These are phyloP conservation scores for Hemileia vastatrix DNA, from an alignment of 1,284 basidiomycete genomes.

Conservation along the genomic window DNA sequence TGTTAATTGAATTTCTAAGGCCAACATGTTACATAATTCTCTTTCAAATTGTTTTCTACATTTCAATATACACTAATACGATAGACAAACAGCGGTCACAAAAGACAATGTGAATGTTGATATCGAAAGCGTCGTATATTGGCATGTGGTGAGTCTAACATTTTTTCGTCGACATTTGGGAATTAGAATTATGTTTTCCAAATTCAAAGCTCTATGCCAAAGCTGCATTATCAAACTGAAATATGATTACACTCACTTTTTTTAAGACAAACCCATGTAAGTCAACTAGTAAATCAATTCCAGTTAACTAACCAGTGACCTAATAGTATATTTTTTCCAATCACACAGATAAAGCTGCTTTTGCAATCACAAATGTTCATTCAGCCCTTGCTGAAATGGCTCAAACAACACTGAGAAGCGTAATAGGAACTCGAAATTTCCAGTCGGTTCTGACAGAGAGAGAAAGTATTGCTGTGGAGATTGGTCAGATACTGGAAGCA, in stretches of 20 bases:
- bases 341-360: constrained; percentile 82
- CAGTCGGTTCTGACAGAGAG: constrained; percentile 60
- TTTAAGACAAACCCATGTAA: background rate
- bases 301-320: background rate
- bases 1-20: background rate
- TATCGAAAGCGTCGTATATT: constrained; percentile 3
- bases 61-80: too few relatives aligned
- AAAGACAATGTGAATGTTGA: constrained; percentile 4
- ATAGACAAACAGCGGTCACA: constrained; percentile 3
- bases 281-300: background rate
- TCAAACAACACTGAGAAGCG: constrained; percentile 88
- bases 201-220: background rate
- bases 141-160: background rate
- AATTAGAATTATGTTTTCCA: background rate
- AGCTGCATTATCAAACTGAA: background rate
- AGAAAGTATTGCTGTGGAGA: constrained; percentile 89
- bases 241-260: background rate
- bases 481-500: constrained; percentile 72
- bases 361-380: constrained; percentile 78
- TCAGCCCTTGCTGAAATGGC: constrained; percentile 82
- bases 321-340: background rate
- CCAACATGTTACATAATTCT: background rate
- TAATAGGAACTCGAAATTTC: constrained; percentile 30
- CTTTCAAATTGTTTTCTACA: too few relatives aligned
- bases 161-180: too few relatives aligned